Evolutionary conservation across 1,284 basidiomycete species (phyloP).

Genomic region (Ceratobasidium theobromae): DNA sequence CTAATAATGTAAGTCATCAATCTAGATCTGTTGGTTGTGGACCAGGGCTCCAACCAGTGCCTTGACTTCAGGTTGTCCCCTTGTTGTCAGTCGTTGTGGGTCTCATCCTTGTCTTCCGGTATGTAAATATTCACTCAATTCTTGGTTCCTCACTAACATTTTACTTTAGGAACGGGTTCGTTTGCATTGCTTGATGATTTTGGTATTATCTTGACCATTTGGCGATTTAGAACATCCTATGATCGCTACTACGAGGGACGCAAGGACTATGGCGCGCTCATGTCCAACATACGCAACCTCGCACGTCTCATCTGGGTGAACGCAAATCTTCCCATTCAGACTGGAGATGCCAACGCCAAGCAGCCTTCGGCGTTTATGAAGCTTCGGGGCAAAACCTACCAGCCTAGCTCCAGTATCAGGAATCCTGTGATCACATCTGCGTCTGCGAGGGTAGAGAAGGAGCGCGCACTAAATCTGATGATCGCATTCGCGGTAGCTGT

Average conservation of each 20-base stretch:
- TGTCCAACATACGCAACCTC: conserved; percentile 63
- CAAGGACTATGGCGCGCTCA: conserved; percentile 72
- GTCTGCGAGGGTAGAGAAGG: conserved; percentile 69
- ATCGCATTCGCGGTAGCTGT: conserved; percentile 68
- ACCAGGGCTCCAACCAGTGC: conserved; percentile 54
- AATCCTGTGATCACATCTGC: conserved; percentile 47
- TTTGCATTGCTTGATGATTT: conserved; percentile 44
- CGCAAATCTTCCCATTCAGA: conserved; percentile 60
- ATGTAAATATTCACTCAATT: no score
- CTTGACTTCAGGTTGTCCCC: conserved; percentile 58
- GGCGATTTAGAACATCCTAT: conserved; percentile 13
- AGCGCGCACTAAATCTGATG: conserved; percentile 66
- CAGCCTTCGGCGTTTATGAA: conserved; percentile 28
- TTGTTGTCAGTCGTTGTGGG: conserved; percentile 87
- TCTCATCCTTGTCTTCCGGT: conserved; percentile 77
- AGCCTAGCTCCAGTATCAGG: conserved; percentile 29
- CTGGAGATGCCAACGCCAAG: conserved; percentile 39
- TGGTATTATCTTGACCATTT: conserved; percentile 60
- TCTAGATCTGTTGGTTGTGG: no score
- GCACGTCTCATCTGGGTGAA: conserved; percentile 77
- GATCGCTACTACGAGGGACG: conserved; percentile 71
- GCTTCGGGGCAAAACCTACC: conserved; percentile 29
- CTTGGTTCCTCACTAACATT: no score
- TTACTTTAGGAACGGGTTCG: conserved; percentile 46
- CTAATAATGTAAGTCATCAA: conserved; percentile 55